These are phyloP conservation scores for Naganishia vaughanmartiniae DNA, from an alignment of 768 basidiomycete genomes.

Conservation along the genomic window DNA sequence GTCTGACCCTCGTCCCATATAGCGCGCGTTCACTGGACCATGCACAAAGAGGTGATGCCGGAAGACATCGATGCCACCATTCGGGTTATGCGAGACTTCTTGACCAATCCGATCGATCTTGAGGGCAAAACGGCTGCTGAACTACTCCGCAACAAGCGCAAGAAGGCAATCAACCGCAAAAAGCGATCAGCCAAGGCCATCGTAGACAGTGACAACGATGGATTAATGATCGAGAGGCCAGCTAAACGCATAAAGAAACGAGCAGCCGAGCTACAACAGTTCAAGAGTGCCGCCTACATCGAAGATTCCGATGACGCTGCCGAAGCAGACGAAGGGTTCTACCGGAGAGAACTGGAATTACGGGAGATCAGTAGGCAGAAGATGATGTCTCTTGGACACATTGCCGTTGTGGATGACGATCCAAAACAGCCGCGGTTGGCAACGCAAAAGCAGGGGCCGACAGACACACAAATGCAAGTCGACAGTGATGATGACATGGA, in stretches of 20 bases:
- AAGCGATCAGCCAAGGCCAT: conserved; percentile 53
- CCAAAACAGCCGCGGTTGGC: background rate
- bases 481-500: background rate
- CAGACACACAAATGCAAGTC: background rate
- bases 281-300: conserved; percentile 87
- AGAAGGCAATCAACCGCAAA: conserved; percentile 58
- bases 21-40: conserved; percentile 60
- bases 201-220: conserved; percentile 50
- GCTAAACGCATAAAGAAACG: conserved; percentile 47
- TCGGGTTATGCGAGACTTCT: conserved; percentile 77
- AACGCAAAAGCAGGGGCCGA: background rate
- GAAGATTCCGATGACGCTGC: conserved; percentile 87
- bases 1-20: background rate
- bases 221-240: conserved; percentile 32
- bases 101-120: conserved; percentile 74
- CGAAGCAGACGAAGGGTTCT: conserved; percentile 58
- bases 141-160: conserved; percentile 66
- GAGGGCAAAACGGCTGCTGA: conserved; percentile 67
- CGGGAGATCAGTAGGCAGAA: conserved; percentile 40
- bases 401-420: background rate
- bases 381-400: conserved; percentile 28
- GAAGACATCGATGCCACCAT: conserved; percentile 66
- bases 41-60: conserved; percentile 70
- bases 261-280: conserved; percentile 67
- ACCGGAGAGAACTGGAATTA: conserved; percentile 62